Evolutionary conservation across 169 alveolate species (phyloP), one percentile per base, ranked within the genome.

Genomic region (Plasmodium knowlesi): DNA sequence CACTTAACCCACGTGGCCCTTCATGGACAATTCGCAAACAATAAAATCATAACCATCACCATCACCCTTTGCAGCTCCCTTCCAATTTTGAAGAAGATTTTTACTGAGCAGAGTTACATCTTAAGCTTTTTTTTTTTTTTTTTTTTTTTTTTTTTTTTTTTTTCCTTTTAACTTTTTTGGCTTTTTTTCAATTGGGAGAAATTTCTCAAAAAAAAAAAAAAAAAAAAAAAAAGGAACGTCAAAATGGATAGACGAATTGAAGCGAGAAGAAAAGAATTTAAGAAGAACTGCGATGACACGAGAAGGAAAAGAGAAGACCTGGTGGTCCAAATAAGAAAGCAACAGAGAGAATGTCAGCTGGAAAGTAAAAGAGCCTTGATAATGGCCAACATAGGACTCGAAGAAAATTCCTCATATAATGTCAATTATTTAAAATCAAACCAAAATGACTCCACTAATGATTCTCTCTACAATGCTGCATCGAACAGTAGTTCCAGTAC

Each of bases 301-400:
- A 96, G 99, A 37, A 96, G 99, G 50, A 96, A 96, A 92, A 90
- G 99, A 61, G 99, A 98, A 95, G 98, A 97, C 92, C 94, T 96
- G 78, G 98, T 97, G 83, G 98, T 98, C 25, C 99, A 98, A 89
- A 97, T 97, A 73, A 97, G 99, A 54, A 98, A 98, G 92, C 98
- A 97, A 92, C 97, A 95, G 82, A 96, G 98, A 34, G 98, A 98
- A 93, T 96, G 97, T 54, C 97, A 97, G 76, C 88, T 97, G 82
- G 97, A 96, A 78, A 96, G 97, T 85, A 97, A 96, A 82, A 96
- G 99, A 80, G 97, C 96, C 46, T 61, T 91, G 72, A 96, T 92
- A n/a, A 53, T 82, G 74, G 95, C 46, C 50, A 79, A 46, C 57
- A 79, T 83, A 74, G 93, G 95, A 4, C 57, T 81, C 19, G 96